Evolutionary conservation across 495 filamentous ascomycete species (phyloP).

Genomic region (Daldinia grandis): DNA sequence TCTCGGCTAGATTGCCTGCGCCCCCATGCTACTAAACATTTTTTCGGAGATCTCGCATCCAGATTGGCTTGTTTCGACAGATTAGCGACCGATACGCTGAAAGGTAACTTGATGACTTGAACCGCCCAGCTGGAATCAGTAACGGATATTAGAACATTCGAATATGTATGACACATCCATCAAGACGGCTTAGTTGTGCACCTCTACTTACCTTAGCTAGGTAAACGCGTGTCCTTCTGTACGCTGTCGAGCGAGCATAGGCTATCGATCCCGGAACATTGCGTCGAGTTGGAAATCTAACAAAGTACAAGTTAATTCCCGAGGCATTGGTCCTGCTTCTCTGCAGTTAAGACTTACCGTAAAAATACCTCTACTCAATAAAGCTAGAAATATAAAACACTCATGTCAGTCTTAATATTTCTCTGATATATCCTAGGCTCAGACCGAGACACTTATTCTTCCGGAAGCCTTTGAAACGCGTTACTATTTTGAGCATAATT

Average conservation of each 20-base stretch:
- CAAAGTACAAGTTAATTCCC: background rate
- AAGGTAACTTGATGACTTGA: constrained; percentile 25
- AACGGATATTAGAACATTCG: constrained; percentile 1
- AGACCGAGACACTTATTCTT: background rate
- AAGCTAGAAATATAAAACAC: background rate
- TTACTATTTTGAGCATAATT: background rate
- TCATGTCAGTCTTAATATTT: no score
- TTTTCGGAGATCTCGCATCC: constrained; percentile 43
- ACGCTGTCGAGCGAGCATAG: background rate
- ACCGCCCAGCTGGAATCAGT: constrained; percentile 23
- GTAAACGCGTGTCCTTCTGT: background rate
- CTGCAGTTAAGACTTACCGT: background rate
- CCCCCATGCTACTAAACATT: constrained; percentile 38
- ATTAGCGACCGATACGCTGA: constrained; percentile 41
- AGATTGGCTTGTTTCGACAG: constrained; percentile 42
- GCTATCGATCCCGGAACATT: background rate
- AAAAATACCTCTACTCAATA: background rate
- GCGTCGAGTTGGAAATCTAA: background rate
- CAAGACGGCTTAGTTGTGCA: background rate
- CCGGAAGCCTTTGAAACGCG: background rate
- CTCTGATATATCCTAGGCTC: no score
- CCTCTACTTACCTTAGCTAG: background rate
- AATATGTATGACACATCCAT: background rate
- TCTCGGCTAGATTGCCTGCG: constrained; percentile 43
- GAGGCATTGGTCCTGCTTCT: background rate